Evolutionary conservation across 2,329 filamentous ascomycete species (phyloP), one percentile per base, ranked within the genome.

Genomic region (Aspergillus sp.): DNA sequence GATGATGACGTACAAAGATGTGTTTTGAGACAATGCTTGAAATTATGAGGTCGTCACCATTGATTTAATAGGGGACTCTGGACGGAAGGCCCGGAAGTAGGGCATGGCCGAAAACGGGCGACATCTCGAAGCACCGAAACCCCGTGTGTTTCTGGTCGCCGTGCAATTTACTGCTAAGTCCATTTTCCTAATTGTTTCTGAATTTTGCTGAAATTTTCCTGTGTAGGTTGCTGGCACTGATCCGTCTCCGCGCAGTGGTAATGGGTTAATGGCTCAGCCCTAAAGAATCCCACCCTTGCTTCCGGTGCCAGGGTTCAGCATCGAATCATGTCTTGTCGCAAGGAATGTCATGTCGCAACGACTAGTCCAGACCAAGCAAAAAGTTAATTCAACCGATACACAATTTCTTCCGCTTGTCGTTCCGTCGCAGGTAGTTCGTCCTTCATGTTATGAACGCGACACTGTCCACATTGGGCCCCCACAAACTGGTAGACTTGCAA

Each of bases 251-350:
- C 27, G 9, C 9, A 31, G 27, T 9, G 27, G 27, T 31, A 21
- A 21, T 21, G 21, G 21, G 21, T 4, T 21, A 9, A 31, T 31
- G 4, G 19, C 14, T 15, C 41, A 27, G 15, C 15, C 31, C 27
- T 44, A n/a, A 45, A 44, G 25, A 56, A 44, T 52, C 31, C 33
- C 45, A 56, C 51, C 59, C 59, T 57, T 59, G 47, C 55, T 51
- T 53, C 54, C 9, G 46, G 39, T 8, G 40, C 23, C 44, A 56
- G 23, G 48, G 49, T 25, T 45, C 31, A 37, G 21, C 43, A 23
- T 44, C 48, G 25, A 49, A 47, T 46, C 40, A 56, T 17, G 9
- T 23, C 15, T 21, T 23, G 12, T 47, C 25, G 37, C 45, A 19
- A 52, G 25, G 48, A 52, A 56, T 57, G 54, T 40, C 33, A 33